Base-by-base conservation (phyloP, 1,284 basidiomycete genomes). In the Austroboletus sp. region DNA sequence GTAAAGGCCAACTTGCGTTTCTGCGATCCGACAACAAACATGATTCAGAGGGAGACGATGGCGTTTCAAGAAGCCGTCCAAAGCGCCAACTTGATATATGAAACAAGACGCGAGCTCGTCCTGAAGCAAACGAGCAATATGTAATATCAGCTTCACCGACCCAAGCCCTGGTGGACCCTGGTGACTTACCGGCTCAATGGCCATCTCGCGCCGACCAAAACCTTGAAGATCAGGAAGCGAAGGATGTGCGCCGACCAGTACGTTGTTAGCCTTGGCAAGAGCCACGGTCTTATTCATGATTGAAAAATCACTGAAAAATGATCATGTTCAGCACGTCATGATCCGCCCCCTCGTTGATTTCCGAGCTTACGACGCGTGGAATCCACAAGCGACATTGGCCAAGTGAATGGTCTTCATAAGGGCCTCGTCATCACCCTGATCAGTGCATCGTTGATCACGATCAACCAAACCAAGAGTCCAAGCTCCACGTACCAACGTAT, bases 361-460 rank as follows among this genome's bases (percentile, higher is more conserved):
- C 15, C 16, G 11, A 26, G 55, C 72, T 46, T 50, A 79, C 76
- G 76, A 75, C 12, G 76, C 78, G 53, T 82, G 80, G 46, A 80
- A 80, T 3, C 80, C 79, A 51, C 80, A 82, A 0, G 80, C 80
- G 11, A 80, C 66, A 50, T 82, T 81, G 0, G 79, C 79, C 16
- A 82, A 63, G 53, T 81, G 77, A 30, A 82, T 79, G 2, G 75
- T 77, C 49, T 74, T 71, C 75, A 82, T 80, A 39, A 82, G 70
- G 6, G 68, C 66, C 46, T 75, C 76, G 47, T 82, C 80, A 37
- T 82, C 77, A 4, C 74, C 76, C 78, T 81, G 41, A 32, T 23
- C 5, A 25, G 10, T 3, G 21, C 8, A 7, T 34, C 29, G 16
- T n/a, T 16, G 9, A 3, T 37, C 12, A 42, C 10, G 10, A 17